phyloP scores from a whole-genome alignment of 1,139 yeast genomes.

The Zygosaccharomyces sapae region DNA sequence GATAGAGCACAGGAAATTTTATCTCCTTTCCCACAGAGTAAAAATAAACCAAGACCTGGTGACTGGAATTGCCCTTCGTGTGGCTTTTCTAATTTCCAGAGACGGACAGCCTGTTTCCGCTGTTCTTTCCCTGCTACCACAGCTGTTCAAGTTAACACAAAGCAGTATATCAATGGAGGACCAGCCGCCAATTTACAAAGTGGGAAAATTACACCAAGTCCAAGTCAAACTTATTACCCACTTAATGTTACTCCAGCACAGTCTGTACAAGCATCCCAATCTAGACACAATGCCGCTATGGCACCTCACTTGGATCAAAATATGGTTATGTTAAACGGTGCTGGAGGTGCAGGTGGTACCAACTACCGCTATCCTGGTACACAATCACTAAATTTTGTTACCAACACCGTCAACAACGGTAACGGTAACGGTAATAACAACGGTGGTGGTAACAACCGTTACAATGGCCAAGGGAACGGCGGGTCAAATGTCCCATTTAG shows the following conservation, averaged over 20 bases:
- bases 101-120: conserved; percentile 90
- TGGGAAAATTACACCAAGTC: conserved; percentile 11
- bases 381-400: background rate
- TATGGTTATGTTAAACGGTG: conserved; percentile 1
- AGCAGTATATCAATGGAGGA: conserved; percentile 15
- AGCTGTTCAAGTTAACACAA: conserved; percentile 41
- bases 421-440: background rate
- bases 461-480: conserved; percentile 15
- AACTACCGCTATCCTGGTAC: background rate
- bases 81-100: conserved; percentile 91
- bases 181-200: conserved; percentile 13
- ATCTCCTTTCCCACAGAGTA: conserved; percentile 81
- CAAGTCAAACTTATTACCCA: conserved; percentile 11
- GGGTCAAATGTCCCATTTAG: conserved; percentile 72
- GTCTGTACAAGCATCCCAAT: conserved; percentile 4
- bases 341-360: background rate
- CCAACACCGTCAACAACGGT: background rate
- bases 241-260: conserved; percentile 16
- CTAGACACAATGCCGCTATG: conserved; percentile 9
- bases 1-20: conserved; percentile 79
- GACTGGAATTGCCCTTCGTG: conserved; percentile 98
- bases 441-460: conserved; percentile 3
- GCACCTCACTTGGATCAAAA: conserved; percentile 13
- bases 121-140: conserved; percentile 86
- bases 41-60: conserved; percentile 91